Evolutionary conservation across 345 rosid genomes (phyloP).

Genomic region (Carallia brachiata): DNA sequence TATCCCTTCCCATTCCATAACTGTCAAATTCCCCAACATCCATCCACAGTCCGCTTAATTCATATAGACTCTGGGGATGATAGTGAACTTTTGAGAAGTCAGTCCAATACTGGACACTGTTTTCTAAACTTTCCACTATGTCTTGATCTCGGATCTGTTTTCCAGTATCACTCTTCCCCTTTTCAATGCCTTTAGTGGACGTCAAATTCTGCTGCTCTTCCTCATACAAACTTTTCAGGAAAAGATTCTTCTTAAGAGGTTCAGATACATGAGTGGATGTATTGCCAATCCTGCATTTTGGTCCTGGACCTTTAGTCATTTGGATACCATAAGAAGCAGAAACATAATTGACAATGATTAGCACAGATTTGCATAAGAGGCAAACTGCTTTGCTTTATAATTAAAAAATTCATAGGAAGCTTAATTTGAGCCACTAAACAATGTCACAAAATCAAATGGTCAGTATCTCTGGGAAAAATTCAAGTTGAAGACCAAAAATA

Average conservation of each 20-base stretch:
- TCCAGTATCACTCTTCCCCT: conserved; percentile 28
- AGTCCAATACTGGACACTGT: conserved; percentile 74
- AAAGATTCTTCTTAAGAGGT: conserved; percentile 61
- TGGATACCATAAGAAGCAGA: background rate
- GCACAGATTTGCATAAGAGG: background rate
- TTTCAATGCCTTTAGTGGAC: conserved; percentile 15
- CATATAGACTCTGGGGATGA: conserved; percentile 75
- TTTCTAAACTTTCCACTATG: conserved; percentile 66
- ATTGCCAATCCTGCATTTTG: conserved; percentile 57
- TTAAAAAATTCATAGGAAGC: background rate
- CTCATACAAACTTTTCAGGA: conserved; percentile 71
- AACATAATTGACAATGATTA: background rate
- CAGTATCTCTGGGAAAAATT: background rate
- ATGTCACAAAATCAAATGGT: too few relatives aligned
- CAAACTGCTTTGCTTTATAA: background rate
- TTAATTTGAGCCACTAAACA: too few relatives aligned
- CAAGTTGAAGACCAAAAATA: background rate
- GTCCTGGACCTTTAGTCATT: background rate
- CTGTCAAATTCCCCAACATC: conserved; percentile 58
- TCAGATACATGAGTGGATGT: conserved; percentile 58
- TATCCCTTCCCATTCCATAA: conserved; percentile 80
- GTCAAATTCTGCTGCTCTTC: conserved; percentile 39
- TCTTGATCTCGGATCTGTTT: conserved; percentile 61
- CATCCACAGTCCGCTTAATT: conserved; percentile 68
- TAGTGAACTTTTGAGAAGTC: conserved; percentile 87